Conservation (phyloP, 2,329 filamentous ascomycete species). For the Lasiodiplodia sp. region DNA sequence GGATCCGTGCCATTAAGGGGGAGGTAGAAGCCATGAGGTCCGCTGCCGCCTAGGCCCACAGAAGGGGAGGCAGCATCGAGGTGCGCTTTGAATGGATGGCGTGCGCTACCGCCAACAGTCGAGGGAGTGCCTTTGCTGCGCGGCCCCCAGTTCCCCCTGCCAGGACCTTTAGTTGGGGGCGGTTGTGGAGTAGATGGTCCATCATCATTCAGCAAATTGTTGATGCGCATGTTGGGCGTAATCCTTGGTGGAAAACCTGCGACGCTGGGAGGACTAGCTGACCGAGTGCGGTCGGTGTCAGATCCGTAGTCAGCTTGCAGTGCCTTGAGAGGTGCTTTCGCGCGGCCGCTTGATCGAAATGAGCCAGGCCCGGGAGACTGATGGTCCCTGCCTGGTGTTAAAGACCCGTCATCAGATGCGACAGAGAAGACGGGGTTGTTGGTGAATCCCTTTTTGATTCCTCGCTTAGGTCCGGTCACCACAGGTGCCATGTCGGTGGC, state of each 20-base stretch:
- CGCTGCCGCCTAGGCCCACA: constrained; percentile 49
- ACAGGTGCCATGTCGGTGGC: constrained; percentile 76
- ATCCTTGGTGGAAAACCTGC: constrained; percentile 38
- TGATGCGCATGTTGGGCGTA: constrained; percentile 56
- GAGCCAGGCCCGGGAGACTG: constrained; percentile 48
- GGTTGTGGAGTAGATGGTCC: constrained; percentile 39
- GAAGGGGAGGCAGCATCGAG: constrained; percentile 34
- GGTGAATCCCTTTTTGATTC: constrained; percentile 56
- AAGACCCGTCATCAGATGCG: constrained; percentile 47
- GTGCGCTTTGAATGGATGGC: constrained; percentile 38
- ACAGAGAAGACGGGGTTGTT: constrained; percentile 53
- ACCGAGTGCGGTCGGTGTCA: constrained; percentile 57
- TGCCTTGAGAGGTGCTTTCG: constrained; percentile 35
- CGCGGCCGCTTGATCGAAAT: constrained; percentile 38
- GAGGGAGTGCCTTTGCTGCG: constrained; percentile 41
- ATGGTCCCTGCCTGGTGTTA: constrained; percentile 48
- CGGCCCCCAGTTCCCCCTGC: constrained; percentile 57
- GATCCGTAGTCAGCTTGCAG: constrained; percentile 48
- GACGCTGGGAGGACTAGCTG: constrained; percentile 51
- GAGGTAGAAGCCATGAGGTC: constrained; percentile 59
- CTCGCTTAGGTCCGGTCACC: constrained; percentile 60
- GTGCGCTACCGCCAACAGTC: constrained; percentile 34
- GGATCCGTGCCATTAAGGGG: constrained; percentile 58
- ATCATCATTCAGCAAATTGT: constrained; percentile 57
- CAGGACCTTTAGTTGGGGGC: constrained; percentile 49